Base-by-base conservation (phyloP, 164 flowering plant genomes). In the Nymphaea colorata region DNA sequence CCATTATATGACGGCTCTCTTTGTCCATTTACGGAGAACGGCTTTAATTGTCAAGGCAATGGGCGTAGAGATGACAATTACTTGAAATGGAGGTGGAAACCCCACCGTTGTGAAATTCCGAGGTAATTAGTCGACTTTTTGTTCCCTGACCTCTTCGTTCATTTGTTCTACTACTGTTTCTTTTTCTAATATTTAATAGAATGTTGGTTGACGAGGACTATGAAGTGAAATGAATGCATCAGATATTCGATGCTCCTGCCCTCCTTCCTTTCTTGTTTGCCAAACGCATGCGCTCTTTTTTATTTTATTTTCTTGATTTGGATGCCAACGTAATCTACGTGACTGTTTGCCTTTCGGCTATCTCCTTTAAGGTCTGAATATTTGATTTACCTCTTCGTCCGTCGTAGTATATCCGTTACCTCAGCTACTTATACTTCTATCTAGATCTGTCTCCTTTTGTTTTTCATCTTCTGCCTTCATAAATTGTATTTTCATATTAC, bases 1-100 rank as follows among this genome's bases (percentile, higher is more conserved):
- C 98, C 98, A 11, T 67, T 90, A 41, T 93, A 93, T 74, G 81
- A 90, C 74, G 81, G 90, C 51, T 81, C 90, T 0, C 76, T 73
- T 4, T 93, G 98, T 70, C 93, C 94, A 17, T 93, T 89, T 71
- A 81, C 79, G 0, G 98, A 93, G 69, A 73, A 71, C 44, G 94
- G 96, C 15, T 93, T 93, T 70, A 79, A 87, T 76, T 93, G 98
- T 75, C 74, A 82, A 73, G 86, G 72, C 14, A 93, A 93, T 73
- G 96, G 98, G 62, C 73, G 98, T 68, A 79, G 53, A 43, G 96
- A 89, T 68, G 69, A 41, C 0, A 89, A 79, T 66, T 91, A 87
- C 73, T 75, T 76, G 41, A 86, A 82, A 66, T 87, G 90, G 94
- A 75, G 87, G 76, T 93, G 98, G 98, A 86, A 86, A 77, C 98